Evolutionary conservation across 139 green algal species (phyloP), one percentile per base, ranked within the genome.

Genomic region (Medakamo hakoo): DNA sequence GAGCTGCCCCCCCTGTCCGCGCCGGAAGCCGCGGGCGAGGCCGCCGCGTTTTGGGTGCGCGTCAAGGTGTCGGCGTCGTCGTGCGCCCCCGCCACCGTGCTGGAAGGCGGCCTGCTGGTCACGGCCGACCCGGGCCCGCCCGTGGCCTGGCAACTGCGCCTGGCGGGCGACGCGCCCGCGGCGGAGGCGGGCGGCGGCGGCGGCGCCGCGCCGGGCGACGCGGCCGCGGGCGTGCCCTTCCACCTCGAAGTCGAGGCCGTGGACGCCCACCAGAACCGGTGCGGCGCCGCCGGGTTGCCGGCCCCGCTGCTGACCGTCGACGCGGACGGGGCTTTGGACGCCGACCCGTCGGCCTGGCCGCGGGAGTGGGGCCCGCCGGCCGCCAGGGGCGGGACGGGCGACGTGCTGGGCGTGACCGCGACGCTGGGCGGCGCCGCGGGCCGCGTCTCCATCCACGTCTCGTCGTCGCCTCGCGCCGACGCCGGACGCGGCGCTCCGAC

Each of bases 221-320:
- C 85, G 59, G 59, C 57, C 20, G 83, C 78, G 59, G 81, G 78
- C 0, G 58, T 67, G 30, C 58, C 67, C 4, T 78, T 89, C 63
- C 62, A 49, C 21, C 55, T 89, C 28, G 78, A 86, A 67, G 40
- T 88, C 1, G 67, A 81, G 63, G 74, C 74, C 0, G 49, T 78
- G 30, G 82, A 88, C 63, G 49, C 30, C 2, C 74, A 67, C 64
- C 61, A 65, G 59, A 86, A 88, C 74, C 67, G 72, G 73, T 84
- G 48, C 4, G 58, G 58, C 2, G 40, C n/a, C 16, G 56, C 5
- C 20, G 22, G 19, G 3, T 57, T 75, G 30, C 71, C 75, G 20
- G 66, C 58, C 2, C 78, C 78, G 0, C 16, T 56, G 27, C 61
- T 85, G 24, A 29, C 30, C 48, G 57, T 71, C 20, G 31, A 68